Evolutionary conservation across 345 rosid genomes (phyloP), one percentile per base, ranked within the genome.

Genomic region (Bruguiera sexangula): DNA sequence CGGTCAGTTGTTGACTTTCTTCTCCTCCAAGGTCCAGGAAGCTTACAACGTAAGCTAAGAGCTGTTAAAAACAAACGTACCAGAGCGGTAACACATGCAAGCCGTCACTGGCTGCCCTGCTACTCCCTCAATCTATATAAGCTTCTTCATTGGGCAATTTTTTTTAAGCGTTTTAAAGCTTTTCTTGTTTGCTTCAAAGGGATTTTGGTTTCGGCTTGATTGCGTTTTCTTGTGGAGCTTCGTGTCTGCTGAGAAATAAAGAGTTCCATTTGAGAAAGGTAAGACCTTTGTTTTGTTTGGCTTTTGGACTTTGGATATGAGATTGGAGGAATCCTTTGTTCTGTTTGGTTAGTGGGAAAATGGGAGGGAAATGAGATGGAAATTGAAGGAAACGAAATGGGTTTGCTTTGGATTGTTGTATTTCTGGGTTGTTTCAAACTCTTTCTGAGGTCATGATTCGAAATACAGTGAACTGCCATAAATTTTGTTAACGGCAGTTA

Each of bases 1-100:
- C 4, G 48, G 50, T 3, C 50, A 13, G 16, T 43, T 11, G 11
- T 1, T 37, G 36, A 9, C 4, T 39, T 39, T 39, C 10, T 39
- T 3, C 11, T 10, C 48, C 1, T 3, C 16, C 48, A 7, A 6
- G 2, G 10, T 16, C 3, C 19, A 10, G 8, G 65, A 65, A 51
- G 32, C 75, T 72, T 72, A 58, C 60, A 48, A 46, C 59, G 65
- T 13, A 72, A 72, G 75, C 58, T 59, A 21, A 30, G 59, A 46
- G 43, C 36, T n/a, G 63, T 15, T 65, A 27, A 52, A 62, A 55
- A 24, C 26, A 2, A 43, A 39, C 16, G 16, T 15, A n/a, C 4
- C 62, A 1, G 18, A 20, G 59, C 55, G 34, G 69, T 72, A 43
- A 46, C 63, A n/a, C 64, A 6, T 39, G 16, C 46, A n/a, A 29